These are phyloP conservation scores for Leccinum pachyderme DNA, from an alignment of 1,284 basidiomycete genomes.

Conservation along the genomic window DNA sequence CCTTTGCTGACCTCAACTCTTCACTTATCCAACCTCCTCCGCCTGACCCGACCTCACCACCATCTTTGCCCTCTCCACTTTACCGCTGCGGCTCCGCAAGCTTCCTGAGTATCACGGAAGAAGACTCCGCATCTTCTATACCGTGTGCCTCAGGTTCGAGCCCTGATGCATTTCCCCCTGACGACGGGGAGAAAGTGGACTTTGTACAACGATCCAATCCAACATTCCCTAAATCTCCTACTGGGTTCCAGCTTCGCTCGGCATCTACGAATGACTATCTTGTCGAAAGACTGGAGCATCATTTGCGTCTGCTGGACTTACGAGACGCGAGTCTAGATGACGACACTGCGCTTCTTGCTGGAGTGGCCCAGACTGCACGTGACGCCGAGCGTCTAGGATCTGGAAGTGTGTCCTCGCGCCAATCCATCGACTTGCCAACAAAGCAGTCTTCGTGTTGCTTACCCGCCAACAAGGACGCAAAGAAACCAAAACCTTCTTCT, in stretches of 20 bases:
- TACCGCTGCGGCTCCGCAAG: slow-evolving; percentile 9
- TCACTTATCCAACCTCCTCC: slow-evolving; percentile 4
- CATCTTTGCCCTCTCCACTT: background rate
- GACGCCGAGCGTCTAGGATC: background rate
- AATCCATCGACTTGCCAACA: background rate
- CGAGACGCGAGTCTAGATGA: slow-evolving; percentile 10
- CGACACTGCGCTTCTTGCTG: background rate
- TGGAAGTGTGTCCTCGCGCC: background rate
- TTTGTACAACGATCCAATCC: background rate
- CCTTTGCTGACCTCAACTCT: slow-evolving; percentile 3
- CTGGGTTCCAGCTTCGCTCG: slow-evolving; percentile 25
- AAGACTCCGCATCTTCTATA: slow-evolving; percentile 8
- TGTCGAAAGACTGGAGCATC: slow-evolving; percentile 22
- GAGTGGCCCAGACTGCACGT: background rate
- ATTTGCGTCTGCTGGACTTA: slow-evolving; percentile 21
- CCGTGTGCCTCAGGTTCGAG: slow-evolving; percentile 12
- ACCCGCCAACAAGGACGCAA: background rate
- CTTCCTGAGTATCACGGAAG: slow-evolving; percentile 8
- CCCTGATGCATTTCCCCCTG: background rate
- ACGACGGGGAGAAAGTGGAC: background rate
- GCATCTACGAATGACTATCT: slow-evolving; percentile 19
- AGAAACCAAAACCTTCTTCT: background rate
- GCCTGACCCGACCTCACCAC: background rate
- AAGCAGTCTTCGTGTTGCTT: background rate
- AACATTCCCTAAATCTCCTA: slow-evolving; percentile 20